Base-by-base conservation (phyloP, 345 rosid species). In the Sonneratia caseolaris region DNA sequence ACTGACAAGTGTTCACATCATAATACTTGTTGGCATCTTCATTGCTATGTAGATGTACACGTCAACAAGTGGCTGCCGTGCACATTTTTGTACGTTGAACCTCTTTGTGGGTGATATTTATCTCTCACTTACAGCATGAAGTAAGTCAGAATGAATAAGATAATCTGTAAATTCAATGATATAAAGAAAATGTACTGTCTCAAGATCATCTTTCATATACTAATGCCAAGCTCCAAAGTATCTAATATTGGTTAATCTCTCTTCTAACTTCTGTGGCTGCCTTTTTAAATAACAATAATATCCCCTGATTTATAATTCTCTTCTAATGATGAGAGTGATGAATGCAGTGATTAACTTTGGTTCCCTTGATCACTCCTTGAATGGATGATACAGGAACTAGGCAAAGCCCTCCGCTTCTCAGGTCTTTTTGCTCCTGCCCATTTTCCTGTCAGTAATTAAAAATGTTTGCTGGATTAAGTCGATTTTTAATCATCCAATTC, bases 371-470 rank as follows among this genome's bases (percentile, higher is more conserved):
- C 73, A 75, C 76, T 49, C 61, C 75, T 68, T 81, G 76, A 55
- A 77, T 51, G 1, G 73, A 56, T 68, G 88, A 79, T 35, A 75
- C 45, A 7, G 92, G 89, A 74, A 84, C 82, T 79, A 88, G 79
- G 75, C 93, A 88, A 32, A 88, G 78, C 7, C 88, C 93, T 79
- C 81, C 74, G 73, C 82, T 81, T 73, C 79, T 73, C 36, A 86
- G 76, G 72, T 80, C 84, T 56, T 24, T 15, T 47, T 71, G 27
- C 56, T 73, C 47, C 36, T 35, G 78, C 71, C 74, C 75, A 7
- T 19, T 64, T 66, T 77, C 83, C 87, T 82, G 19, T 36, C 21
- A n/a, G 53, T 15, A 14, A 12, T 48, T 48, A 15, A 43, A 42
- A 22, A 68, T 15, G 42, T 13, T 1, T 2, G 14, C 7, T 24